Evolutionary conservation across 805 yeast species (phyloP).

Genomic region (Phaffomyces antillensis): DNA sequence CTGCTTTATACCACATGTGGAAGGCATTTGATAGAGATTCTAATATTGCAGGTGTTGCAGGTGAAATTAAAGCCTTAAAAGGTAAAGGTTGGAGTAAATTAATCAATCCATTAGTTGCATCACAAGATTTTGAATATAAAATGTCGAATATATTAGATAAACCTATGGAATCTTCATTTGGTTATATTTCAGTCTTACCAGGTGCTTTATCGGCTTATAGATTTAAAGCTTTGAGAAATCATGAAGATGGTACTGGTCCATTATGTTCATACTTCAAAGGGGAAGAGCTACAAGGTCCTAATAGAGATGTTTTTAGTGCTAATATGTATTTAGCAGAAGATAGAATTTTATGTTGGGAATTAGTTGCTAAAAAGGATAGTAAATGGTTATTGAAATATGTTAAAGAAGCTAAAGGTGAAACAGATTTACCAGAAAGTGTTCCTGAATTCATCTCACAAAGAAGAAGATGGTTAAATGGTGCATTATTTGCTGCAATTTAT

Average conservation of each 20-base stretch:
- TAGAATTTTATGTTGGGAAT: slow-evolving; percentile 92
- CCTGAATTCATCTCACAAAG: slow-evolving; percentile 95
- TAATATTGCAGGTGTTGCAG: slow-evolving; percentile 98
- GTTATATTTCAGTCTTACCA: slow-evolving; percentile 88
- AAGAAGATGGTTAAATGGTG: slow-evolving; percentile 98
- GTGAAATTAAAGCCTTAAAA: slow-evolving; percentile 92
- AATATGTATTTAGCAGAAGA: slow-evolving; percentile 98
- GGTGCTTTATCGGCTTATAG: slow-evolving; percentile 96
- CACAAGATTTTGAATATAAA: slow-evolving; percentile 94
- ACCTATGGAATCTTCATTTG: slow-evolving; percentile 88
- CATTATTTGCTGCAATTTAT: slow-evolving; percentile 91
- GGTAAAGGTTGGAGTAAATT: slow-evolving; percentile 82
- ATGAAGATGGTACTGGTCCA: slow-evolving; percentile 91
- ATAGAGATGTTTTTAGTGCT: slow-evolving; percentile 83
- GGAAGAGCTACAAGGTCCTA: slow-evolving; percentile 45
- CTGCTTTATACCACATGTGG: slow-evolving; percentile 91
- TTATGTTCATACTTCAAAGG: slow-evolving; percentile 85
- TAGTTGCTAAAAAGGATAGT: slow-evolving; percentile 76
- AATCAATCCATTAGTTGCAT: slow-evolving; percentile 87
- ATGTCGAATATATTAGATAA: slow-evolving; percentile 95
- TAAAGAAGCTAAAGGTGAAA: slow-evolving; percentile 88
- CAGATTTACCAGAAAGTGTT: slow-evolving; percentile 92
- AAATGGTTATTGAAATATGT: slow-evolving; percentile 91
- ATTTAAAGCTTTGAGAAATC: slow-evolving; percentile 77
- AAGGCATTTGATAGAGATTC: slow-evolving; percentile 95